Base-by-base conservation (phyloP, 495 filamentous ascomycete species). In the Xylaria sp. region DNA sequence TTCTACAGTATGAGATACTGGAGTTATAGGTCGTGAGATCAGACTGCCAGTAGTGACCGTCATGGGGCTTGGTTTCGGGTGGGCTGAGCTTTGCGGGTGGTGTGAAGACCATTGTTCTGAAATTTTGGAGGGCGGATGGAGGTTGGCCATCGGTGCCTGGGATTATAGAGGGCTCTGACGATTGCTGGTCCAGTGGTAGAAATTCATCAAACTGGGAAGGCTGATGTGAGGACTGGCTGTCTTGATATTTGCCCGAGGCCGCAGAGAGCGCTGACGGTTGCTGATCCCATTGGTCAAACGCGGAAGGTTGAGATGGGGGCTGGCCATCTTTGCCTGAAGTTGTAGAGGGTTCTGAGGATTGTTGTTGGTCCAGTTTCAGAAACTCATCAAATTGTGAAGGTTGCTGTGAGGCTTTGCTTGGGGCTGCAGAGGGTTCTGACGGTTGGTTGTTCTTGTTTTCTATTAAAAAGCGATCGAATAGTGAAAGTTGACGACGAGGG, bases 401-500 rank as follows among this genome's bases (percentile, higher is more conserved):
- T 15, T 50, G 46, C 8, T 11, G 46, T 24, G 46, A 7, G 15
- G 46, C 46, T 57, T 50, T 50, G 19, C n/a, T n/a, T 21, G 46
- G 24, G n/a, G 5, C n/a, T 24, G 8, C 6, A 50, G 46, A 9
- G 0, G 46, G 43, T 41, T 41, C 8, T 9, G 40, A 11, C 40
- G 40, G 8, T 12, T 55, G 0, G 0, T 55, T 17, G 12, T 4
- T 29, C 26, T 31, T 1, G 26, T 31, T 15, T 29, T 5, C 9
- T 29, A 55, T 14, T 55, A n/a, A n/a, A n/a, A n/a, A n/a, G n/a
- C 1, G 11, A 31, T 29, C 14, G 17, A 66, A 61, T 31, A 8
- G 8, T 29, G 67, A 65, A 24, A 37, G 11, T 55, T 24, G 64
- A n/a, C 48, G 48, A 44, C 35, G 59, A 43, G 58, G 9, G 17